A percentile compares a stretch with the other conserved stretches of the same genome.
These are phyloP conservation scores for Endothia cerciana DNA, from an alignment of 2,329 filamentous ascomycete genomes.

Conservation along the genomic window DNA sequence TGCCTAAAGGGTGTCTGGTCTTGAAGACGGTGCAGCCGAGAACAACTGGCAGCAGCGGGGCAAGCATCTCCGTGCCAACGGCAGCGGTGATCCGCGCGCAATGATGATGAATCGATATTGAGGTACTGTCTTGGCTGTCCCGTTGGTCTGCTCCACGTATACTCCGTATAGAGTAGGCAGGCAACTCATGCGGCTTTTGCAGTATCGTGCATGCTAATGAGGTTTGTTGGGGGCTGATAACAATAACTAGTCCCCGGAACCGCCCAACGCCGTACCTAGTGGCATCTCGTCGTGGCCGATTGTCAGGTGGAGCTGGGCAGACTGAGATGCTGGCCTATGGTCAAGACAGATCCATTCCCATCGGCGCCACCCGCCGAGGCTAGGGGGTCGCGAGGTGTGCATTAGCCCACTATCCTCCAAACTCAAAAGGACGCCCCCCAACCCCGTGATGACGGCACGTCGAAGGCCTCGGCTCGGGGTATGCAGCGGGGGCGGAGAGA, in stretches of 20 bases:
- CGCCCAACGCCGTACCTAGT: neutral
- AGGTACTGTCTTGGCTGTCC: slow-evolving; percentile 16
- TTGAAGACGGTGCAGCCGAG: slow-evolving; percentile 5
- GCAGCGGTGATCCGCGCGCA: neutral
- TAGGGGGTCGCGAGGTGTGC: slow-evolving; percentile 11
- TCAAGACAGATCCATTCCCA: neutral
- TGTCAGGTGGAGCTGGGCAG: neutral
- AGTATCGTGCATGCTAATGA: slow-evolving; percentile 19
- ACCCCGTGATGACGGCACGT: slow-evolving; percentile 11
- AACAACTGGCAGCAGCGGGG: slow-evolving; percentile 15
- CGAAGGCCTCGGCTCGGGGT: slow-evolving; percentile 14
- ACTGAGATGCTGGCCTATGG: neutral
- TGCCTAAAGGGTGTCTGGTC: neutral
- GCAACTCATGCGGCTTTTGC: slow-evolving; percentile 12
- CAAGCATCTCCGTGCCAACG: slow-evolving; percentile 12
- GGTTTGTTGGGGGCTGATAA: slow-evolving; percentile 9
- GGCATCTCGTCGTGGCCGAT: neutral
- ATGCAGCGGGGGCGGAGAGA: slow-evolving; percentile 29
- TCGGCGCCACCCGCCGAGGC: neutral
- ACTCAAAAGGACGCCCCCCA: slow-evolving; percentile 17
- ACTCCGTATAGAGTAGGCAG: neutral
- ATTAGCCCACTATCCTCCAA: slow-evolving; percentile 22
- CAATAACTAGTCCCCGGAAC: neutral
- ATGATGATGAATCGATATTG: slow-evolving; percentile 8
- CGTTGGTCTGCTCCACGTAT: slow-evolving; percentile 25